phyloP scores from a whole-genome alignment of 139 green algal genomes.

The Volvox reticuliferus region DNA sequence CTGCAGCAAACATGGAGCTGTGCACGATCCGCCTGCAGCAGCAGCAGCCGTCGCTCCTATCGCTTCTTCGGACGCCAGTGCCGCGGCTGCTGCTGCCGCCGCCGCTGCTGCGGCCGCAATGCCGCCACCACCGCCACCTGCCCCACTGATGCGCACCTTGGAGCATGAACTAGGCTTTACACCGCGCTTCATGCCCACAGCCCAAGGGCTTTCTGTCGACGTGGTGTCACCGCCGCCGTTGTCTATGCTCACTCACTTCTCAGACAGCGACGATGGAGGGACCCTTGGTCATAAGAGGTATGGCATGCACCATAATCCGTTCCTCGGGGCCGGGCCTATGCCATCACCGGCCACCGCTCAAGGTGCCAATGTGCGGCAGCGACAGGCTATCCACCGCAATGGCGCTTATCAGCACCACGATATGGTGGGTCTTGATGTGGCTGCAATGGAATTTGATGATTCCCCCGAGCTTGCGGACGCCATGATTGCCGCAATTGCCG shows the following conservation, averaged over 20 bases:
- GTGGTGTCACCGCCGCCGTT: conserved; percentile 9
- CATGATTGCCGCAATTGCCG: background rate
- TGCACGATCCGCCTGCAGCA: background rate
- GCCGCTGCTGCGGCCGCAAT: background rate
- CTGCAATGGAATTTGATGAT: background rate
- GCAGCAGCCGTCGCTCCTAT: background rate
- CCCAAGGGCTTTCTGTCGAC: background rate
- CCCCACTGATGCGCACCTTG: background rate
- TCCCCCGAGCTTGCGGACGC: background rate
- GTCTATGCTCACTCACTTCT: background rate
- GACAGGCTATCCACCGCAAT: background rate
- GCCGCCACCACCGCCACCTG: background rate
- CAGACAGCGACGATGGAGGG: background rate
- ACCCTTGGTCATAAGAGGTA: background rate
- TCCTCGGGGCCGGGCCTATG: background rate
- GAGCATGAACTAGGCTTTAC: background rate
- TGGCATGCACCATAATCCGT: background rate
- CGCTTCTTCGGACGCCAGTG: too few relatives aligned
- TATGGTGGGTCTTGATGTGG: background rate
- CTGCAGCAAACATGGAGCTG: background rate
- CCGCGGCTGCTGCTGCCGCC: background rate
- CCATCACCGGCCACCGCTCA: background rate
- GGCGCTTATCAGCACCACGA: background rate
- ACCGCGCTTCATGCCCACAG: background rate
- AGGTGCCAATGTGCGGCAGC: background rate